Percentiles rank a stretch among this genome's conserved stretches.
These are phyloP conservation scores for Colletotrichum sp. DNA, from an alignment of 2,329 filamentous ascomycete species.

Conservation along the genomic window DNA sequence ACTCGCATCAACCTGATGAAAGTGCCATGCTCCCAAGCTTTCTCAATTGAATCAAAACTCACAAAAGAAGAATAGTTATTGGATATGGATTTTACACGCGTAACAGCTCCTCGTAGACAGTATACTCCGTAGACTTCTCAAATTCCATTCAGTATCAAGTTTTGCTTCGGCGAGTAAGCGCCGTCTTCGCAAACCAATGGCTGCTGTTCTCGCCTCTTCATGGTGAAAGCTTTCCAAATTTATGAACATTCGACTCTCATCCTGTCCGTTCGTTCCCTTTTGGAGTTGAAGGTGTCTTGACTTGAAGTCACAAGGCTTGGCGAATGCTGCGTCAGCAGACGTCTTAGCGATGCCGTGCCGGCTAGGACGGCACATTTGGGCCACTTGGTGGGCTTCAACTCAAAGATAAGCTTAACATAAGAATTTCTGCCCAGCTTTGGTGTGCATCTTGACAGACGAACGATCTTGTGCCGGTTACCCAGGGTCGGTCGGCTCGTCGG, in stretches of 20 bases:
- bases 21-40: neutral
- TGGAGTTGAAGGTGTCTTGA: neutral
- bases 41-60: neutral
- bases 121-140: neutral
- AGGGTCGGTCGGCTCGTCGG: neutral
- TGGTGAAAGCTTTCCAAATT: neutral
- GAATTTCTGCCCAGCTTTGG: neutral
- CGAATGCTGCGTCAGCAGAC: neutral
- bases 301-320: neutral
- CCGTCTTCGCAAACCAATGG: accelerated
- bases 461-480: neutral
- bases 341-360: neutral
- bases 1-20: neutral
- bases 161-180: neutral
- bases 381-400: neutral
- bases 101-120: accelerated
- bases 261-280: neutral
- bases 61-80: accelerated
- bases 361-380: neutral
- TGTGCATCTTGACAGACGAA: neutral
- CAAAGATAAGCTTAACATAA: neutral
- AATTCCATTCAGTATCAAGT: neutral
- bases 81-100: accelerated
- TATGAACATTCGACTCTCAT: neutral
- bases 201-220: accelerated